Evolutionary conservation across 805 yeast genomes (phyloP), one percentile per base, ranked within the genome.

Genomic region (Scheffersomyces coipomensis): DNA sequence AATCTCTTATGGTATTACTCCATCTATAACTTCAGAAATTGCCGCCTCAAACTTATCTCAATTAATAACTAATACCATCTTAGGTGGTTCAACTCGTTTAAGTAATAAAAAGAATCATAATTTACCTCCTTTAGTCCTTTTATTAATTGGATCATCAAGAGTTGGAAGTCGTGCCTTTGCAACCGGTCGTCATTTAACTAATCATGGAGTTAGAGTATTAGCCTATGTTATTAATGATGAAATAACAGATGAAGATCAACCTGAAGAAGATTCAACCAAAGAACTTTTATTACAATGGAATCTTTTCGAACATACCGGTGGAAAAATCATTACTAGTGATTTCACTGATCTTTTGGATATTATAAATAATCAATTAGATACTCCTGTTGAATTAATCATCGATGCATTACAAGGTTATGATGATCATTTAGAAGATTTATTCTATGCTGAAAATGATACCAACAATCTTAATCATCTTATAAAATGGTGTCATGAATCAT

Each of bases 341-440:
- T 45, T 68, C 49, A 15, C 52, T 62, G 46, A 54, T 43, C 34
- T 74, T 55, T 32, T 64, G 69, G 54, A 67, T 55, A 40, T 59
- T 34, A 18, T 59, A 61, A 26, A 58, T 68, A 48, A 66, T 56
- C 73, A 75, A 40, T 62, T 81, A 29, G 85, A 83, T 33, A 75
- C 87, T 2, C 93, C 95, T 0, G 79, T 86, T 12, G 96, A 88
- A 55, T 67, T 89, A 43, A 75, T 88, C 8, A 54, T 89, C 15
- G 97, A 89, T 58, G 93, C 89, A 1, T 68, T 89, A 49, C 96
- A 86, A 55, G 97, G 96, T 0, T 83, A 78, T 47, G 93, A 87
- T 49, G 76, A 79, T 18, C 84, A 77, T 39, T 60, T 86, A 37
- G 73, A 74, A 23, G 93, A 85, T 55, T 58, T 83, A 29, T 67